These are phyloP conservation scores for Chlorella variabilis DNA, from an alignment of 163 green algal species.

Conservation along the genomic window DNA sequence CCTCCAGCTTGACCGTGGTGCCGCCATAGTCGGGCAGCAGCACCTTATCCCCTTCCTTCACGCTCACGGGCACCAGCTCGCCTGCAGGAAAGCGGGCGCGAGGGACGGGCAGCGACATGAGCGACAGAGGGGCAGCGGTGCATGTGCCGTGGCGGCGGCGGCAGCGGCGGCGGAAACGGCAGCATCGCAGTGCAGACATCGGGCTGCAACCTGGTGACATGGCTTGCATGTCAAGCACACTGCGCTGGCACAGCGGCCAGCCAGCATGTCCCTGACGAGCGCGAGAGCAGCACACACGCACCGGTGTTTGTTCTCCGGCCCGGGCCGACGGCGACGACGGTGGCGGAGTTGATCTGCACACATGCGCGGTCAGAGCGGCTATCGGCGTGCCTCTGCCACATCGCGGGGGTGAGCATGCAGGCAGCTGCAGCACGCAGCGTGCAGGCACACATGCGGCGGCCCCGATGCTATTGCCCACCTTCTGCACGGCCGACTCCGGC, in stretches of 20 bases:
- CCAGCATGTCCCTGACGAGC: too few relatives aligned
- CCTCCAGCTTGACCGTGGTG: slow-evolving; percentile 81
- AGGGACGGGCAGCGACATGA: too few relatives aligned
- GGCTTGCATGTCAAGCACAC: too few relatives aligned
- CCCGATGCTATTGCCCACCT: slow-evolving; percentile 58
- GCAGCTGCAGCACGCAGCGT: background rate
- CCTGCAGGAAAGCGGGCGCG: slow-evolving; percentile 60
- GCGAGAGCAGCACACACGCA: too few relatives aligned
- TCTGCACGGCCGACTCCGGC: slow-evolving; percentile 78
- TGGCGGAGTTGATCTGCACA: slow-evolving; percentile 89
- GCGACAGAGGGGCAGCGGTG: too few relatives aligned
- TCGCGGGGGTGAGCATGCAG: background rate
- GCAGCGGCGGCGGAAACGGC: too few relatives aligned
- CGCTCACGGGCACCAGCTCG: slow-evolving; percentile 75
- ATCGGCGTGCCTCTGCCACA: background rate
- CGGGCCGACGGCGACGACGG: slow-evolving; percentile 87
- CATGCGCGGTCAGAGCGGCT: background rate
- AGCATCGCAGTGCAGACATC: too few relatives aligned
- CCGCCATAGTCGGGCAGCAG: slow-evolving; percentile 94
- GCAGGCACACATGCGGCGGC: background rate
- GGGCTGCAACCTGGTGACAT: too few relatives aligned
- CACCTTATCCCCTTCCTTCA: slow-evolving; percentile 94
- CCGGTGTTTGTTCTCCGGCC: slow-evolving; percentile 72
- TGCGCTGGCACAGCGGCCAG: too few relatives aligned
- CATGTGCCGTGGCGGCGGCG: too few relatives aligned